Percentiles rank a stretch among this genome's conserved stretches.
Conservation (phyloP, 495 filamentous ascomycete genomes). For the Hyaloscypha variabilis region DNA sequence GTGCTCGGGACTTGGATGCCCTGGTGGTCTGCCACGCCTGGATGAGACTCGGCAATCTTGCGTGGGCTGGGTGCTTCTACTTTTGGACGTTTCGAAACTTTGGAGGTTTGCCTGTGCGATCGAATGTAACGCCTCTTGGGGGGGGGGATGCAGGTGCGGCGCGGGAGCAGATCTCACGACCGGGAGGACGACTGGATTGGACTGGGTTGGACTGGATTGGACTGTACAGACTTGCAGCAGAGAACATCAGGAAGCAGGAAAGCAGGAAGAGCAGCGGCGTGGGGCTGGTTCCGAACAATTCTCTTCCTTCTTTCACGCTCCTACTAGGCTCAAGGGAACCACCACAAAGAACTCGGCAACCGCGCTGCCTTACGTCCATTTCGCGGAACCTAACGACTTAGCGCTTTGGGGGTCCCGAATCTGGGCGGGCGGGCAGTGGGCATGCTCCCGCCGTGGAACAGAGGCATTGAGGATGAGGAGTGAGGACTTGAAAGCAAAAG, state of each 20-base stretch:
- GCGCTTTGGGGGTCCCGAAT: conserved; percentile 3
- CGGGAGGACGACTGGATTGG: neutral
- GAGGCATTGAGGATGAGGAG: neutral
- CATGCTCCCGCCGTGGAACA: neutral
- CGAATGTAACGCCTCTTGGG: neutral
- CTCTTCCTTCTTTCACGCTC: neutral
- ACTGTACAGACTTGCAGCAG: too few relatives aligned
- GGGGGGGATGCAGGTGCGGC: neutral
- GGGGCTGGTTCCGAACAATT: neutral
- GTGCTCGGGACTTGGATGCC: conserved; percentile 2
- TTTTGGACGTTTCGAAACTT: neutral
- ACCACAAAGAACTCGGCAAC: neutral
- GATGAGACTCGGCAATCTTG: conserved; percentile 6
- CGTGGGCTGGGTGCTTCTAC: neutral
- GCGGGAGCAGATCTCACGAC: neutral
- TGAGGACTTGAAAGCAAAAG: neutral
- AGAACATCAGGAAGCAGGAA: too few relatives aligned
- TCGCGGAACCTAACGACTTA: conserved; percentile 14
- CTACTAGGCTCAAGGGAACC: too few relatives aligned
- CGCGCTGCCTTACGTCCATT: conserved; percentile 4
- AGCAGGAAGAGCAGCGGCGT: neutral
- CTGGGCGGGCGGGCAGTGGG: neutral
- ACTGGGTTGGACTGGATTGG: too few relatives aligned
- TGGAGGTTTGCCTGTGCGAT: neutral
- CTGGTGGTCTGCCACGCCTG: neutral